Evolutionary conservation across 352 stramenopile species (phyloP).

Genomic region (Phytophthora pini): DNA sequence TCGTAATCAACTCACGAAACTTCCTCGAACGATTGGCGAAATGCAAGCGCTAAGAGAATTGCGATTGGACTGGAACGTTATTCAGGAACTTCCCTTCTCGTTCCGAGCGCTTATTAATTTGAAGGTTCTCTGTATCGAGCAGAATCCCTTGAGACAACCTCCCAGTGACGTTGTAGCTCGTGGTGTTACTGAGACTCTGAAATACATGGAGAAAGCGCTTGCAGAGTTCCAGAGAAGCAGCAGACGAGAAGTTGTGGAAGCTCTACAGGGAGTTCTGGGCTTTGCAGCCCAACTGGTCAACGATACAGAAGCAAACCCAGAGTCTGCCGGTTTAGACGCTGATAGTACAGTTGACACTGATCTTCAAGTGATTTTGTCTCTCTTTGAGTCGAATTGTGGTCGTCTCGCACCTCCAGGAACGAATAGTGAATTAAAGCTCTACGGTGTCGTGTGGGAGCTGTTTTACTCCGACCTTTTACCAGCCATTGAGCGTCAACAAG

Average conservation of each 20-base stretch:
- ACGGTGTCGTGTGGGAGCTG: constrained; percentile 58
- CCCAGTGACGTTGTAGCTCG: constrained; percentile 55
- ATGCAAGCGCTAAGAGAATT: constrained; percentile 55
- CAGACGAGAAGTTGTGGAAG: constrained; percentile 55
- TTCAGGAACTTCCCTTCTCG: constrained; percentile 71
- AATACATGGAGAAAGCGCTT: constrained; percentile 62
- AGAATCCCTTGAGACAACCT: constrained; percentile 63
- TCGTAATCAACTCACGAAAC: constrained; percentile 47
- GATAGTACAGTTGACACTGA: constrained; percentile 10
- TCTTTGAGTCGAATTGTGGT: constrained; percentile 59
- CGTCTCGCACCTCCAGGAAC: constrained; percentile 36
- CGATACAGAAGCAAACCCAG: not conserved
- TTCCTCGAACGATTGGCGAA: constrained; percentile 60
- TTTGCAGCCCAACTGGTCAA: constrained; percentile 40
- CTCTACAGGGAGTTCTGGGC: constrained; percentile 45
- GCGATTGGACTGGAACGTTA: constrained; percentile 67
- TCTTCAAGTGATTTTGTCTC: constrained; percentile 37
- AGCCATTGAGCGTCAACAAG: constrained; percentile 46
- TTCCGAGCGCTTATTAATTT: constrained; percentile 48
- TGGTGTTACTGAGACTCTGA: constrained; percentile 53
- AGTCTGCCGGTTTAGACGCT: not conserved
- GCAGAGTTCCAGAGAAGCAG: constrained; percentile 54
- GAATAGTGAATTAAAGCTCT: constrained; percentile 54
- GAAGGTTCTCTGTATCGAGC: constrained; percentile 56
- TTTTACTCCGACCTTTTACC: constrained; percentile 59